Base-by-base conservation (phyloP, 495 filamentous ascomycete genomes). In the Aspergillus sparsus region DNA sequence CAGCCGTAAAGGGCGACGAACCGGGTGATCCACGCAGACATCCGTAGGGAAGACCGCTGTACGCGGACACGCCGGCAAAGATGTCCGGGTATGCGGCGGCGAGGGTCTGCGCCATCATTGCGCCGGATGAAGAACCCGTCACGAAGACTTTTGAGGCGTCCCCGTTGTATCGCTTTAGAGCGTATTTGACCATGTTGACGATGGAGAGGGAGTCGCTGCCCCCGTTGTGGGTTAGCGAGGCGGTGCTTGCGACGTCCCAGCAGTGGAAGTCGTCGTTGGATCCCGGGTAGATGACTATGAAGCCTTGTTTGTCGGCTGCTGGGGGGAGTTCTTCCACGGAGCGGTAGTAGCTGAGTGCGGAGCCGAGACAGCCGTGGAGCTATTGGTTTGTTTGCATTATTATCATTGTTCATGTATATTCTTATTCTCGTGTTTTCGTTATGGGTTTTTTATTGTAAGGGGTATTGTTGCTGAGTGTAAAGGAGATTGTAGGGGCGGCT, bases 11-110 rank as follows among this genome's bases (percentile, higher is more conserved):
- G 12, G 59, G 59, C 16, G 49, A 53, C 7, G 41, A 41, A 9
- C 59, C 59, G 9, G 59, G 59, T 6, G 52, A 55, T 4, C 59
- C 59, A 5, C 52, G 42, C 64, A 85, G 85, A 71, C 85, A 87
- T 3, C 83, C 85, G 41, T 80, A 83, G 5, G 84, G 73, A 0
- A 88, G 81, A 15, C 84, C 85, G 8, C 80, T 73, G 66, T 84
- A 87, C n/a, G 73, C 83, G 7, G 75, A 75, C 8, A 74, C 81
- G 7, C 82, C 83, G 41, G 74, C 71, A 62, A 85, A 85, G 0
- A 85, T 67, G 36, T 85, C 82, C 9, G 83, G 83, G 61, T 86
- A 86, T 1, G 80, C 77, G 7, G 77, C 83, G 2, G 75, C 81
- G 60, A 86, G 56, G 16, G 82, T 77, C 63, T 84, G 84, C 61